Conservation (phyloP, 805 yeast genomes). For the Kuraishia borneana region DNA sequence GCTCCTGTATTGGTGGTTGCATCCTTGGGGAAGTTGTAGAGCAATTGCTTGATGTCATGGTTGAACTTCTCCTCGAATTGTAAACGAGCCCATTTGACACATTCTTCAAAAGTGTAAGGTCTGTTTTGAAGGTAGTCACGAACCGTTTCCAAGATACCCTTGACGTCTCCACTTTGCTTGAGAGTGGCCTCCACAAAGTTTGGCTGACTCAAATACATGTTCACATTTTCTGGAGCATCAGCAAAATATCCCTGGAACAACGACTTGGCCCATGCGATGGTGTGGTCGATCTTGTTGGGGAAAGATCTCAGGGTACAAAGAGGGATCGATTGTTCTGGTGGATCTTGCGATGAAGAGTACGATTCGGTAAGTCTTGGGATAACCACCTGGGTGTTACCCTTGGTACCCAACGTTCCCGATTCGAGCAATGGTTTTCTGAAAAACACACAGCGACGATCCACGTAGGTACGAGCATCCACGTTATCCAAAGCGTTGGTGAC, state of each 20-base stretch:
- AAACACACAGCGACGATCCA: conserved; percentile 93
- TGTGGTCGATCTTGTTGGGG: conserved; percentile 97
- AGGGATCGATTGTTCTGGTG: conserved; percentile 97
- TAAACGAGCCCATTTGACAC: conserved; percentile 88
- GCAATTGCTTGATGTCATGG: conserved; percentile 79
- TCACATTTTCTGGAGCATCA: conserved; percentile 90
- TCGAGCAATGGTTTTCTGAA: conserved; percentile 85
- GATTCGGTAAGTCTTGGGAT: conserved; percentile 92
- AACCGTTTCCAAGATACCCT: conserved; percentile 76
- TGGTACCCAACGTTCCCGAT: conserved; percentile 96
- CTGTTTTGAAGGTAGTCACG: conserved; percentile 63
- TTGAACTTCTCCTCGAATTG: conserved; percentile 81
- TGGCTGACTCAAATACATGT: conserved; percentile 82
- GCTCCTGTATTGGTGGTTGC: conserved; percentile 84
- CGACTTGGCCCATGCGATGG: conserved; percentile 98
- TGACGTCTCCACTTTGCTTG: conserved; percentile 87
- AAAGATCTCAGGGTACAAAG: conserved; percentile 93
- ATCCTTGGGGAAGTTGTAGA: conserved; percentile 91
- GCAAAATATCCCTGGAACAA: conserved; percentile 85
- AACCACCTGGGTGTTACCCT: conserved; percentile 96
- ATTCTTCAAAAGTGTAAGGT: conserved; percentile 86
- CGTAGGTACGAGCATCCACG: conserved; percentile 95
- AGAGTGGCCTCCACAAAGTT: conserved; percentile 84
- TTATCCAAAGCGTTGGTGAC: conserved; percentile 97
- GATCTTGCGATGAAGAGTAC: conserved; percentile 93